phyloP scores from a whole-genome alignment of 2,329 filamentous ascomycete species.

The Graphilbum fragrans region DNA sequence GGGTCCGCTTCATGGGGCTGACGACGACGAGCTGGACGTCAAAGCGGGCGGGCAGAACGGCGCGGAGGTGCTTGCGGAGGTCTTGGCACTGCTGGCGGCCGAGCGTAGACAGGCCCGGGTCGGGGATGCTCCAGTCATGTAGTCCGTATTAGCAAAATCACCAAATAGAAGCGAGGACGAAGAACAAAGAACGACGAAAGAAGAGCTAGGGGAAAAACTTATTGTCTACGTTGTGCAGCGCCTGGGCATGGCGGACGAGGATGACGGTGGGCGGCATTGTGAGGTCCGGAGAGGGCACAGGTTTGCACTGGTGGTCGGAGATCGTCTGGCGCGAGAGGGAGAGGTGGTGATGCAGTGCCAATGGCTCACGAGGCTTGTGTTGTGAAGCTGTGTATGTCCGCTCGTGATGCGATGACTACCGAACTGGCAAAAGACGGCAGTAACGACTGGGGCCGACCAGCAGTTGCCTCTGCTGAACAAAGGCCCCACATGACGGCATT shows the following conservation, averaged over 20 bases:
- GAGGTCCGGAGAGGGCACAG: not conserved
- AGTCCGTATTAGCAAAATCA: slow-evolving; percentile 11
- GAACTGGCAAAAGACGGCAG: too few relatives aligned
- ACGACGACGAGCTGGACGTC: slow-evolving; percentile 44
- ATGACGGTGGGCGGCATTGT: slow-evolving; percentile 52
- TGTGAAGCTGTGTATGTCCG: too few relatives aligned
- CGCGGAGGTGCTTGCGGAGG: slow-evolving; percentile 28
- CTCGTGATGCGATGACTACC: too few relatives aligned
- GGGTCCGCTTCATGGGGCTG: slow-evolving; percentile 52
- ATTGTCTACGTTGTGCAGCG: slow-evolving; percentile 41
- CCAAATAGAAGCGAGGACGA: not conserved
- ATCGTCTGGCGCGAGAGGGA: too few relatives aligned
- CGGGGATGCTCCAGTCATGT: slow-evolving; percentile 36
- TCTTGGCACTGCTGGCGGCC: slow-evolving; percentile 35
- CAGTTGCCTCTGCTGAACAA: too few relatives aligned
- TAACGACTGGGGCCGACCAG: too few relatives aligned
- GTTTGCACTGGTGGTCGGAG: too few relatives aligned
- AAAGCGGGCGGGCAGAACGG: slow-evolving; percentile 26
- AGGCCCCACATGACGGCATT: too few relatives aligned
- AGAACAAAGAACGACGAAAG: not conserved
- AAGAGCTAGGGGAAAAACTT: slow-evolving; percentile 18
- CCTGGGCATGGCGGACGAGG: slow-evolving; percentile 81
- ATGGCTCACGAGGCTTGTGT: too few relatives aligned
- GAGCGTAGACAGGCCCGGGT: slow-evolving; percentile 37
- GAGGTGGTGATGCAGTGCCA: too few relatives aligned